A percentile compares a stretch with the other conserved stretches of the same genome.
phyloP scores from a whole-genome alignment of 2,329 filamentous ascomycete species.

The Penicillium sp. region DNA sequence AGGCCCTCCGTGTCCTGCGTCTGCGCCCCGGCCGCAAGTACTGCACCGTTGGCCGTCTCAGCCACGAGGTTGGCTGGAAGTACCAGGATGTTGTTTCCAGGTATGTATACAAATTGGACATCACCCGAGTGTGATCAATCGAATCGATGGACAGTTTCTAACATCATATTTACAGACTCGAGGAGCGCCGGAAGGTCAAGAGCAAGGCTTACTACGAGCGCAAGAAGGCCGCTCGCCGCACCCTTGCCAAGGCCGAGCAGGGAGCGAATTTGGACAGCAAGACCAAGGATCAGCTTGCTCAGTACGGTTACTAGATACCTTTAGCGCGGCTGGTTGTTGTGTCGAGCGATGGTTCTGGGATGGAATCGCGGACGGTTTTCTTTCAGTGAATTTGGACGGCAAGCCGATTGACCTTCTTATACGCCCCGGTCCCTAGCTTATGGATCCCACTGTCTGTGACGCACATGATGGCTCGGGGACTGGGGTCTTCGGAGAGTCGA shows the following conservation, averaged over 20 bases:
- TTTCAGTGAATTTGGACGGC: slow-evolving; percentile 41
- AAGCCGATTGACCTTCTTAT: slow-evolving; percentile 42
- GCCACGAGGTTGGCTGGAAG: slow-evolving; percentile 99
- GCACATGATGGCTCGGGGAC: slow-evolving; percentile 32
- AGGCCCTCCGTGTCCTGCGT: slow-evolving; percentile 92
- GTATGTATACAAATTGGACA: slow-evolving; percentile 55
- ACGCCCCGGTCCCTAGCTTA: slow-evolving; percentile 27
- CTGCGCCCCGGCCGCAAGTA: slow-evolving; percentile 99
- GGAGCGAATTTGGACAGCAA: slow-evolving; percentile 80
- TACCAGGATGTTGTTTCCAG: slow-evolving; percentile 98
- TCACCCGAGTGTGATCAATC: neutral
- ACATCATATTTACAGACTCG: slow-evolving; percentile 61
- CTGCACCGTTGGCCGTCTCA: slow-evolving; percentile 97
- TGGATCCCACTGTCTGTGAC: slow-evolving; percentile 39
- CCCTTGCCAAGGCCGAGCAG: slow-evolving; percentile 90
- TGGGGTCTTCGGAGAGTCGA: slow-evolving; percentile 32
- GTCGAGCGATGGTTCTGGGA: slow-evolving; percentile 39
- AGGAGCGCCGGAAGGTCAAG: slow-evolving; percentile 99
- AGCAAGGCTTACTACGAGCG: slow-evolving; percentile 98
- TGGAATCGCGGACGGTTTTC: slow-evolving; percentile 41
- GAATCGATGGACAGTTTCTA: slow-evolving; percentile 16
- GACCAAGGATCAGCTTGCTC: slow-evolving; percentile 81
- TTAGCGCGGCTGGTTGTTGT: slow-evolving; percentile 40
- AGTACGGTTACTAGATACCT: slow-evolving; percentile 78
- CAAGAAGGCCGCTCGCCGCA: slow-evolving; percentile 94